These are phyloP conservation scores for Globisporangium perplexum DNA, from an alignment of 352 stramenopile genomes.

Conservation along the genomic window DNA sequence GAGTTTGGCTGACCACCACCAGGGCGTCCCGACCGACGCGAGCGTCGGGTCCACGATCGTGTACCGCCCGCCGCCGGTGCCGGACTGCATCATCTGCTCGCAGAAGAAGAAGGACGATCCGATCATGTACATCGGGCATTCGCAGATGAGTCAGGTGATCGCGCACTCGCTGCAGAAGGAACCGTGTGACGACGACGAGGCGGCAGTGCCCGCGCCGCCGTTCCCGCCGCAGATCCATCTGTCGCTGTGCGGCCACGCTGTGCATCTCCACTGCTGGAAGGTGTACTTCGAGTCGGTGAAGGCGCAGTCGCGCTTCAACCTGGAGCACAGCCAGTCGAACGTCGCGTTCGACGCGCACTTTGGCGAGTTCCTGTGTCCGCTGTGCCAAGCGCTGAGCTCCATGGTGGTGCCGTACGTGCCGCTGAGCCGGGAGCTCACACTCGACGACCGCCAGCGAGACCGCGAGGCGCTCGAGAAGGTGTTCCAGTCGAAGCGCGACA, in stretches of 20 bases:
- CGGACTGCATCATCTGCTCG: conserved; percentile 83
- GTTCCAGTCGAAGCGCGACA: conserved; percentile 73
- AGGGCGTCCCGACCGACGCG: background rate
- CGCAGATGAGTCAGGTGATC: conserved; percentile 65
- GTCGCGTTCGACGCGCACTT: conserved; percentile 83
- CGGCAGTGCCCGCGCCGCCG: background rate
- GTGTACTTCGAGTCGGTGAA: conserved; percentile 87
- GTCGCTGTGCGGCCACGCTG: conserved; percentile 86
- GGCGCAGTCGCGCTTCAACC: conserved; percentile 59
- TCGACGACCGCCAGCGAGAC: conserved; percentile 45
- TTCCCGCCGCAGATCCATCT: conserved; percentile 70
- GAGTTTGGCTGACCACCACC: conserved; percentile 9
- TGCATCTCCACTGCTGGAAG: conserved; percentile 86
- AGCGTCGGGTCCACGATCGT: conserved; percentile 33
- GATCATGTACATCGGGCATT: conserved; percentile 84
- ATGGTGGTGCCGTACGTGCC: conserved; percentile 82
- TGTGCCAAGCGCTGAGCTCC: conserved; percentile 90
- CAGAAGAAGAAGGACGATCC: conserved; percentile 80
- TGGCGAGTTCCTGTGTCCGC: conserved; percentile 87
- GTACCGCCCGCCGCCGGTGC: conserved; percentile 54
- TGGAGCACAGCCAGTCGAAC: conserved; percentile 70
- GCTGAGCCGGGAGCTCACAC: conserved; percentile 45
- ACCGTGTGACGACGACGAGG: conserved; percentile 24
- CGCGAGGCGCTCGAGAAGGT: conserved; percentile 66
- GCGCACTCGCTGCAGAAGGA: conserved; percentile 41